Percentiles rank a stretch among this genome's conserved stretches.
Evolutionary conservation across 192 early-diverging fungal species (phyloP).

Genomic region (Entomortierella beljakovae): DNA sequence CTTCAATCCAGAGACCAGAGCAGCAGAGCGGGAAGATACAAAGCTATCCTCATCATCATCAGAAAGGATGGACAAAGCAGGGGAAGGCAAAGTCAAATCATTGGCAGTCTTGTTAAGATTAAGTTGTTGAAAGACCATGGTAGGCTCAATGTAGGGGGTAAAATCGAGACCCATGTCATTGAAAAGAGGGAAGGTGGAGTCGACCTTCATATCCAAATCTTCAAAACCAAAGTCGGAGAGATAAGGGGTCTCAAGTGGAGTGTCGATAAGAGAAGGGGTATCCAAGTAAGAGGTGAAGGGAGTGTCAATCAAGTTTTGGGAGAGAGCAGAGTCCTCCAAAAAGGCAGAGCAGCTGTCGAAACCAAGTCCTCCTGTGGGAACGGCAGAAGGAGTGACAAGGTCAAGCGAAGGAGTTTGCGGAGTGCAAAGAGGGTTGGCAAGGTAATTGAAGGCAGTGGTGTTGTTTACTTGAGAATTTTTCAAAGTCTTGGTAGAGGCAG

Average conservation of each 20-base stretch:
- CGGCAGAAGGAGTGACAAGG: neutral
- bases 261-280: slow-evolving; percentile 26
- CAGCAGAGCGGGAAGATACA: slow-evolving; percentile 42
- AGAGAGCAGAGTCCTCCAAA: slow-evolving; percentile 21
- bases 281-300: slow-evolving; percentile 45
- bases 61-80: slow-evolving; percentile 9
- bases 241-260: slow-evolving; percentile 23
- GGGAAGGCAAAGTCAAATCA: neutral
- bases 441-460: slow-evolving; percentile 4
- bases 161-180: slow-evolving; percentile 25
- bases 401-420: slow-evolving; percentile 44
- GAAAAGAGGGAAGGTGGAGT: slow-evolving; percentile 29
- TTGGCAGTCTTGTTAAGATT: neutral
- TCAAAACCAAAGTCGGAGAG: slow-evolving; percentile 21
- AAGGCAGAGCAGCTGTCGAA: slow-evolving; percentile 45
- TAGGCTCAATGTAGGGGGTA: slow-evolving; percentile 37
- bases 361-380: slow-evolving; percentile 10
- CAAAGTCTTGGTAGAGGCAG: slow-evolving; percentile 6
- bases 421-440: slow-evolving; percentile 42
- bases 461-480: slow-evolving; percentile 3
- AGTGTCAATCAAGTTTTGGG: slow-evolving; percentile 30
- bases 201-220: slow-evolving; percentile 15
- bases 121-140: slow-evolving; percentile 26
- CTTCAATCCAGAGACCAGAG: slow-evolving; percentile 47
- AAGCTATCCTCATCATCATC: slow-evolving; percentile 36